These are phyloP conservation scores for Aureobasidium sp. DNA, from an alignment of 2,329 filamentous ascomycete genomes.

Conservation along the genomic window DNA sequence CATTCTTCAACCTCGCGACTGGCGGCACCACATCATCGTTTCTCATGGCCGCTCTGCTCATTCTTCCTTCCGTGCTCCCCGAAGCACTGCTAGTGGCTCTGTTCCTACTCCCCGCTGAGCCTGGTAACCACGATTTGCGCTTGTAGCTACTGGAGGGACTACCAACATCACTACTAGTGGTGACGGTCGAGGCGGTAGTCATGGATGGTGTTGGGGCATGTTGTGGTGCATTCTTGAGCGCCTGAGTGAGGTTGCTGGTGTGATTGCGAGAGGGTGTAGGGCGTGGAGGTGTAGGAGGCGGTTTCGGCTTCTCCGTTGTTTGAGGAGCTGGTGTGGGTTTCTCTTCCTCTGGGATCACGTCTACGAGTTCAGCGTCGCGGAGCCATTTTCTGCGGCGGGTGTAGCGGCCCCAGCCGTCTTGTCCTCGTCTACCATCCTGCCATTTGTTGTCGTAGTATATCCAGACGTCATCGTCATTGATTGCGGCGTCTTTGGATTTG, in stretches of 20 bases:
- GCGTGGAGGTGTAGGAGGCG: not conserved
- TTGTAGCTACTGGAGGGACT: conserved; percentile 12
- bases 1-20: conserved; percentile 11
- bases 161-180: not conserved
- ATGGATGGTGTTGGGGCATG: not conserved
- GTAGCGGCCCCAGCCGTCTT: conserved; percentile 90
- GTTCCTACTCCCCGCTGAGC: not conserved
- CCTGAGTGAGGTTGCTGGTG: not conserved
- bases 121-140: conserved; percentile 1
- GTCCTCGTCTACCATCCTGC: conserved; percentile 74
- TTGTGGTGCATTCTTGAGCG: conserved; percentile 7
- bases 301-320: not conserved
- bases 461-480: conserved; percentile 64
- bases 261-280: not conserved
- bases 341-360: conserved; percentile 43
- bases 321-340: not conserved
- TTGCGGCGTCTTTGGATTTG: conserved; percentile 31
- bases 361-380: conserved; percentile 88
- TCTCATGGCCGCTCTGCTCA: not conserved
- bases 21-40: conserved; percentile 13
- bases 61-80: conserved; percentile 5
- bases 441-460: conserved; percentile 99
- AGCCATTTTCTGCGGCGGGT: conserved; percentile 93
- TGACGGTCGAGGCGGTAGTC: not conserved
- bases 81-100: conserved; percentile 1